These are phyloP conservation scores for Saussurea involucrata DNA, from an alignment of 129 eudicot genomes.

Conservation along the genomic window DNA sequence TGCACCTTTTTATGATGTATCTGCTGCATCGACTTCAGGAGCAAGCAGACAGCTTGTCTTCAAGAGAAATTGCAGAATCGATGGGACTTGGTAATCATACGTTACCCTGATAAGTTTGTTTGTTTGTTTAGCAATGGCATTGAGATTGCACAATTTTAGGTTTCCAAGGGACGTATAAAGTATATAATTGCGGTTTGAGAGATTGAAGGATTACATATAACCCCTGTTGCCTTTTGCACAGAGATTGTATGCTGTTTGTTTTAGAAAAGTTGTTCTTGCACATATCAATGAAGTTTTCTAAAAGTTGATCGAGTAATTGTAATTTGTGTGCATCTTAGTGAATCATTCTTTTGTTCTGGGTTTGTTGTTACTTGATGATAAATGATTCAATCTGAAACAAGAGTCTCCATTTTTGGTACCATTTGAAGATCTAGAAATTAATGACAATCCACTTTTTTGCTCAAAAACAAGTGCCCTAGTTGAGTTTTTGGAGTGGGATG, in stretches of 20 bases:
- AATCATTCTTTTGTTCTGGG: neutral
- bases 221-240: neutral
- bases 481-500: too few species aligned
- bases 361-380: neutral
- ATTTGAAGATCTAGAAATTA: too few species aligned
- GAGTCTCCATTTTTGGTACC: too few species aligned
- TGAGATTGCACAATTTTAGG: neutral
- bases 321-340: neutral
- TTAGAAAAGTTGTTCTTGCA: neutral
- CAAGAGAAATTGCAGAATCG: constrained; percentile 77
- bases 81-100: constrained; percentile 87
- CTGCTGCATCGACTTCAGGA: constrained; percentile 97
- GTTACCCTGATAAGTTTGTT: constrained; percentile 43
- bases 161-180: neutral
- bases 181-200: neutral
- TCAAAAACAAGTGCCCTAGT: too few species aligned
- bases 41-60: constrained; percentile 75
- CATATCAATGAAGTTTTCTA: too few species aligned
- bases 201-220: neutral
- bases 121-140: neutral
- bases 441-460: too few species aligned
- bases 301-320: neutral
- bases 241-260: neutral
- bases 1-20: constrained; percentile 98
- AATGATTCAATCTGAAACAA: too few species aligned